Evolutionary conservation across 345 rosid genomes (phyloP), one percentile per base, ranked within the genome.

Genomic region (Kernera saxatilis): DNA sequence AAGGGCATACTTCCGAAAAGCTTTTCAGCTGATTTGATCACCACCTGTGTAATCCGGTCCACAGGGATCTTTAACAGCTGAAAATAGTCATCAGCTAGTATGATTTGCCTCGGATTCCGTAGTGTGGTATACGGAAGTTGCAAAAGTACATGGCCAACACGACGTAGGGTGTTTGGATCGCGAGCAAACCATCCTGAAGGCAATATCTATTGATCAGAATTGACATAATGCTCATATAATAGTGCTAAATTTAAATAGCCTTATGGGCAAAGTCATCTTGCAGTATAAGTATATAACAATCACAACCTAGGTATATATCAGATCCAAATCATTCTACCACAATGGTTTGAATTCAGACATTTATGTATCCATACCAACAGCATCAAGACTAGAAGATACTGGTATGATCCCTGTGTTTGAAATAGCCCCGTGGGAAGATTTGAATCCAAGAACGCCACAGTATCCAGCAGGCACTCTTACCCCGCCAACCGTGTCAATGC

Each of bases 61-160:
- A 45, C 70, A 18, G 93, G 93, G 74, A 92, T 79, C 74, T 88
- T 88, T 51, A 81, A 39, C 54, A 83, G 83, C 79, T 90, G 89
- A 81, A 94, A 90, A 81, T 77, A 92, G 82, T 94, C 98, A 80
- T 92, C 99, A 44, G 92, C 98, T 52, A 94, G 73, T 59, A 94
- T 78, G 76, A 94, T 82, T 83, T 92, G 92, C 72, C 93, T 82
- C 9, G 99, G 99, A 78, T 61, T 83, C 61, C 91, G 93, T 65
- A 83, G 93, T 72, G 74, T 80, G 67, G 86, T 85, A 84, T 80
- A 89, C 18, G 99, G 96, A 80, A 92, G 86, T 61, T 94, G 97
- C 84, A 94, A 82, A 43, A 94, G 78, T 69, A 89, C 84, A 81
- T 88, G 97, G 54, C 98, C 99, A 73, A 89, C 99, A 39, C 86